A percentile compares a stretch with the other conserved stretches of the same genome.
phyloP scores from a whole-genome alignment of 2,329 filamentous ascomycete species.

The Fusarium sulawesiense region DNA sequence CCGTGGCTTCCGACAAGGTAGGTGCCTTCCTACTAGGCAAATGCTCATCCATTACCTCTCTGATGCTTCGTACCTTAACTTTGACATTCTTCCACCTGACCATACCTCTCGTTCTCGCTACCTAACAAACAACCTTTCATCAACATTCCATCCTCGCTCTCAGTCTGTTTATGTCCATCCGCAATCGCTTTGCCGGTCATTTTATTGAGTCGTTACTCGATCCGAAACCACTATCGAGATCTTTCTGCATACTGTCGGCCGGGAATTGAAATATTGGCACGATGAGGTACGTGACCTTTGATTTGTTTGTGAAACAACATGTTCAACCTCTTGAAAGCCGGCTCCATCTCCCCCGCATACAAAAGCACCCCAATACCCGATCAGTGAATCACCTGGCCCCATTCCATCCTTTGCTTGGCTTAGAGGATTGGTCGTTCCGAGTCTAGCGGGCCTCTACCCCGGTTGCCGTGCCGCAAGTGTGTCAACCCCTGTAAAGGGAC shows the following conservation, averaged over 20 bases:
- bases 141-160: background rate
- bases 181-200: background rate
- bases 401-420: slow-evolving; percentile 26
- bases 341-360: slow-evolving; percentile 29
- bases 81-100: background rate
- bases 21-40: background rate
- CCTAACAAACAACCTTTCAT: slow-evolving; percentile 12
- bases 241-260: background rate
- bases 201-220: background rate
- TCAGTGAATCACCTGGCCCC: slow-evolving; percentile 31
- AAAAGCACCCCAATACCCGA: slow-evolving; percentile 19
- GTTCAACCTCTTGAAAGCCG: background rate
- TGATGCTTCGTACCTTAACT: background rate
- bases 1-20: slow-evolving; percentile 4
- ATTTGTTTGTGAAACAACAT: background rate
- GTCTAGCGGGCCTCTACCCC: slow-evolving; percentile 32
- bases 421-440: slow-evolving; percentile 16
- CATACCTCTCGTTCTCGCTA: background rate
- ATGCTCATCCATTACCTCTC: background rate
- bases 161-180: background rate
- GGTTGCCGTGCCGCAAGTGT: slow-evolving; percentile 34
- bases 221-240: background rate
- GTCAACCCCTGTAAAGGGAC: slow-evolving; percentile 17
- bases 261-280: background rate
- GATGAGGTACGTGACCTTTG: slow-evolving; percentile 33